Evolutionary conservation across 1,139 yeast species (phyloP).

Genomic region (Saccharomycopsis crataegensis): DNA sequence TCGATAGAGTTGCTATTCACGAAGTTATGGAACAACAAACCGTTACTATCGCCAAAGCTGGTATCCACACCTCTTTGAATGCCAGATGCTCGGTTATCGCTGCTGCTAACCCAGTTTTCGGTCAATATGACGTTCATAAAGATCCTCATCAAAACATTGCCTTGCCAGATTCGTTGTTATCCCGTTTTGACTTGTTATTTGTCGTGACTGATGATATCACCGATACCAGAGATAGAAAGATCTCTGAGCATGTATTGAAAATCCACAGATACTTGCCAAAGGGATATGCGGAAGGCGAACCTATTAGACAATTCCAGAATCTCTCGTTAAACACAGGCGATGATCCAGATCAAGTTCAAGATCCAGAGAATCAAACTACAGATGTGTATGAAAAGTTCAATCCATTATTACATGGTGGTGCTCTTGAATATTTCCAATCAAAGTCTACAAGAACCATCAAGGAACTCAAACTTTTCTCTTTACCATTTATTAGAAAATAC

Average conservation of each 20-base stretch:
- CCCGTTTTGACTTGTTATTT: conserved; percentile 93
- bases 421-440: conserved; percentile 29
- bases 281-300: conserved; percentile 91
- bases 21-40: conserved; percentile 99
- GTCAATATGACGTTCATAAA: conserved; percentile 92
- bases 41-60: conserved; percentile 96
- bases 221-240: conserved; percentile 74
- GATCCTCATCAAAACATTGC: conserved; percentile 97
- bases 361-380: conserved; percentile 40
- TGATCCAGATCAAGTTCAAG: conserved; percentile 30
- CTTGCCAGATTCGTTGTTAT: conserved; percentile 88
- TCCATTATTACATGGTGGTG: conserved; percentile 78
- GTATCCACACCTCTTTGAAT: conserved; percentile 91
- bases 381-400: conserved; percentile 72
- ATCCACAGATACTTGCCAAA: conserved; percentile 89
- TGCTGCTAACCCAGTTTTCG: conserved; percentile 97
- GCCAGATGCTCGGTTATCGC: conserved; percentile 98
- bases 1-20: conserved; percentile 95
- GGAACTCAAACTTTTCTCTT: conserved; percentile 61
- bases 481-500: conserved; percentile 85
- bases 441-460: conserved; percentile 29
- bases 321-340: conserved; percentile 79
- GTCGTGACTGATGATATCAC: conserved; percentile 95
- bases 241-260: conserved; percentile 90
- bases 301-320: conserved; percentile 69